Conservation (phyloP, 1,284 basidiomycete genomes). For the Ceraceosorus guamensis region DNA sequence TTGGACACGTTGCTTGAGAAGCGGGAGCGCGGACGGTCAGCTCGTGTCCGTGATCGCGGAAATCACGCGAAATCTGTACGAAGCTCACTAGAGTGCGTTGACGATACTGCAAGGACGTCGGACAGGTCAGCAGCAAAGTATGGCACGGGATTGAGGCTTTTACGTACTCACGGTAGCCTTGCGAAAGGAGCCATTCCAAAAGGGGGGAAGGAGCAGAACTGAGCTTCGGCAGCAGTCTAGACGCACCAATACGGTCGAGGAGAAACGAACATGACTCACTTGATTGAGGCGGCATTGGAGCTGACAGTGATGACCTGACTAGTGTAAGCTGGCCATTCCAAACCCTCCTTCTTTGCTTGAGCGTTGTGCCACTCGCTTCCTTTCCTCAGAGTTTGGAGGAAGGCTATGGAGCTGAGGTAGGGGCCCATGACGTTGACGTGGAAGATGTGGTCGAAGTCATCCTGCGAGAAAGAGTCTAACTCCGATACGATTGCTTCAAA, state of each 20-base stretch:
- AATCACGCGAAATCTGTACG: too few relatives aligned
- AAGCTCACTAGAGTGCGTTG: slow-evolving; percentile 19
- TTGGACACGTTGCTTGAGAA: slow-evolving; percentile 18
- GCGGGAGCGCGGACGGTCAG: too few relatives aligned
- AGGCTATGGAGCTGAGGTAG: slow-evolving; percentile 19
- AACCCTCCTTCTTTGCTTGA: neutral
- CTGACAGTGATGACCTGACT: slow-evolving; percentile 20
- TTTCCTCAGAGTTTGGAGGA: slow-evolving; percentile 18
- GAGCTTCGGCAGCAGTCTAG: too few relatives aligned
- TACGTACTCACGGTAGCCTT: too few relatives aligned
- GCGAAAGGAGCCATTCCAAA: too few relatives aligned
- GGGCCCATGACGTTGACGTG: slow-evolving; percentile 19
- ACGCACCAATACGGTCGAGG: too few relatives aligned
- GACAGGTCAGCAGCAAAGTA: too few relatives aligned
- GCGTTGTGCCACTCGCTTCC: neutral
- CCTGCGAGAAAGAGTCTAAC: slow-evolving; percentile 17
- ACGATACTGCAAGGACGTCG: slow-evolving; percentile 14
- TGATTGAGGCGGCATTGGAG: slow-evolving; percentile 24
- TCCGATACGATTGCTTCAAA: slow-evolving; percentile 18
- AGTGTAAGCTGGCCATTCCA: slow-evolving; percentile 7
- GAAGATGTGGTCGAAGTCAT: slow-evolving; percentile 7
- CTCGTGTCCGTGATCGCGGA: too few relatives aligned
- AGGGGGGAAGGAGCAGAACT: too few relatives aligned
- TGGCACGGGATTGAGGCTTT: too few relatives aligned
- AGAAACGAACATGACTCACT: slow-evolving; percentile 1